A percentile compares a stretch with the other conserved stretches of the same genome.
These are phyloP conservation scores for Naganishia onofrii DNA, from an alignment of 768 basidiomycete species.

Conservation along the genomic window DNA sequence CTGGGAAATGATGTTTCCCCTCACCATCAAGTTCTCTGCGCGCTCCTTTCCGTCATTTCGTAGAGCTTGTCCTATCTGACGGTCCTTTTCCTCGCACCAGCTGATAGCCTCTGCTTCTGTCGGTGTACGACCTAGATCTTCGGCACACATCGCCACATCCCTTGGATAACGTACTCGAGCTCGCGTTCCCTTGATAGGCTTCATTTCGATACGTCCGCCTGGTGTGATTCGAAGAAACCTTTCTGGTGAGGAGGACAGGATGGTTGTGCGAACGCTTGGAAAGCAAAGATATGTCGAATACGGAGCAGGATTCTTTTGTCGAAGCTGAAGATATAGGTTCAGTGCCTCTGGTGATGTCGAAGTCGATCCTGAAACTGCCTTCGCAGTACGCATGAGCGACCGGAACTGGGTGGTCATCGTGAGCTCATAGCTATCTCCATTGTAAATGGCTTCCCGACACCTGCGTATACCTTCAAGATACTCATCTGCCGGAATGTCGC, in stretches of 20 bases:
- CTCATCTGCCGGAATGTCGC: constrained; percentile 34
- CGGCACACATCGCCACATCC: constrained; percentile 54
- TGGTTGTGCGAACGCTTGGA: constrained; percentile 53
- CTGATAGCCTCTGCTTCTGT: background rate
- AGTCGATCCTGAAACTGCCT: constrained; percentile 36
- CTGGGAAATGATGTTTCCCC: too few relatives aligned
- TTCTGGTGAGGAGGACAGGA: constrained; percentile 86
- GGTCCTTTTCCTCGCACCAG: constrained; percentile 38
- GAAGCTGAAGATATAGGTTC: constrained; percentile 56
- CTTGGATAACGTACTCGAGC: constrained; percentile 53
- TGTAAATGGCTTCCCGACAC: constrained; percentile 70
- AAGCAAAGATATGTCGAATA: constrained; percentile 68
- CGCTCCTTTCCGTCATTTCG: constrained; percentile 69
- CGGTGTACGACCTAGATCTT: constrained; percentile 52
- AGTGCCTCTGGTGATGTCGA: constrained; percentile 34
- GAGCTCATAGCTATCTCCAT: constrained; percentile 89
- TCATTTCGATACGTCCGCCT: constrained; percentile 70
- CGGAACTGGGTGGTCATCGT: constrained; percentile 66
- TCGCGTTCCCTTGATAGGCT: constrained; percentile 91
- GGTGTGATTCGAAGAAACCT: constrained; percentile 78
- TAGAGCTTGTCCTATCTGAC: constrained; percentile 41
- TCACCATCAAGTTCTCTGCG: constrained; percentile 87
- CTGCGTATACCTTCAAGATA: constrained; percentile 69
- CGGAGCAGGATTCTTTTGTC: constrained; percentile 78
- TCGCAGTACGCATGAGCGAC: constrained; percentile 32